Evolutionary conservation across 139 green algal species (phyloP).

Genomic region (Coccomyxa sp.): DNA sequence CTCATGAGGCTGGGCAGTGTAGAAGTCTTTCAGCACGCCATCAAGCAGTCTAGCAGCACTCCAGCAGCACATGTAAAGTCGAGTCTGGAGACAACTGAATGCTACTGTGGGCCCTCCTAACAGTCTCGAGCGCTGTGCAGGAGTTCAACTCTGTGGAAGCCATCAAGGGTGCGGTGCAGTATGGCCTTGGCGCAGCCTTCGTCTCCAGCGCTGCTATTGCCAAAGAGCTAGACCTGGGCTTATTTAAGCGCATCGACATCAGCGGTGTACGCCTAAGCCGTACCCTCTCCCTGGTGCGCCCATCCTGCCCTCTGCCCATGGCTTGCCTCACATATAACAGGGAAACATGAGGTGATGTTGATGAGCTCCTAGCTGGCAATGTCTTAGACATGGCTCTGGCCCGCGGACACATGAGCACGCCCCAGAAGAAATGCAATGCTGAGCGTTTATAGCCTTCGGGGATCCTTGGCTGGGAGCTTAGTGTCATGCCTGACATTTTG

Average conservation of each 20-base stretch:
- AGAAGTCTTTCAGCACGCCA: too few relatives aligned
- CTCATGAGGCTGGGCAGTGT: too few relatives aligned
- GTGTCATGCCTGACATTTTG: not conserved
- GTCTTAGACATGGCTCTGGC: too few relatives aligned
- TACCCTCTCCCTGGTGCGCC: constrained; percentile 9
- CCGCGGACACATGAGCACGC: not conserved
- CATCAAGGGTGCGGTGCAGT: constrained; percentile 41
- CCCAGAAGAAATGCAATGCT: not conserved
- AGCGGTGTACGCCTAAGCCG: constrained; percentile 13
- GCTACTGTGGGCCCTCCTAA: too few relatives aligned
- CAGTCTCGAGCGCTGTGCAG: too few relatives aligned
- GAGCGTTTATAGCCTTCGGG: not conserved
- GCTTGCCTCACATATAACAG: too few relatives aligned
- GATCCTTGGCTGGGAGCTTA: not conserved
- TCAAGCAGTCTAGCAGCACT: too few relatives aligned
- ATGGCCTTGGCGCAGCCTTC: constrained; percentile 37
- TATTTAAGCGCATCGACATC: constrained; percentile 15
- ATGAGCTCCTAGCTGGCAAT: too few relatives aligned
- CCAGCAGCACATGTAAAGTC: too few relatives aligned
- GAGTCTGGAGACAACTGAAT: too few relatives aligned
- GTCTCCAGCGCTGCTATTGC: constrained; percentile 23
- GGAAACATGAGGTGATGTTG: too few relatives aligned
- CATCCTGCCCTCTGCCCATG: too few relatives aligned
- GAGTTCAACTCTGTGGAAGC: constrained; percentile 50
- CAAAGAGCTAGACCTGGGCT: constrained; percentile 37